Evolutionary conservation across 2,329 filamentous ascomycete genomes (phyloP), one percentile per base, ranked within the genome.

Genomic region (Colletotrichum tabaci): DNA sequence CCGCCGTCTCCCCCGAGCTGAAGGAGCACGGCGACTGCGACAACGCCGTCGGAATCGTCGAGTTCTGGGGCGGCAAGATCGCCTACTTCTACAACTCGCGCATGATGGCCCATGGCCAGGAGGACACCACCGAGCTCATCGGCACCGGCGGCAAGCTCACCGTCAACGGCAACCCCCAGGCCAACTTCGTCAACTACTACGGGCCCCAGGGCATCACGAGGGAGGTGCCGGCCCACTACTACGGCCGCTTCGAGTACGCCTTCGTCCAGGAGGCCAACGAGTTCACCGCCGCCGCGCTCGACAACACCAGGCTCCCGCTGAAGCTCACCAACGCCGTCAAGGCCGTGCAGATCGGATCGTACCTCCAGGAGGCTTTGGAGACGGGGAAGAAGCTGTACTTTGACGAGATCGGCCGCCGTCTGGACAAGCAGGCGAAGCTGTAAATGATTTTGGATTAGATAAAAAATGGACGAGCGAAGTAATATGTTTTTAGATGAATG

Each of bases 31-130:
- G 76, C 42, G 79, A 80, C 35, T 73, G 74, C 18, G 79, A 80
- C 65, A 80, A 80, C 67, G 79, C 76, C 38, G 76, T 80, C 76
- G 91, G 89, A 2, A 82, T 92, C n/a, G 87, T 92, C 13, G 91
- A 93, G 79, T 93, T 93, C 79, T 71, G 86, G 77, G 86, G 85
- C 61, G 90, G 88, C 60, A 87, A 88, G 77, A 89, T 93, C 53
- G 90, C 90, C 2, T 90, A 92, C 78, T 87, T 92, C 71, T 93
- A 90, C 79, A 86, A 84, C 57, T 88, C 84, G 5, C 84, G 91
- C 16, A 93, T 92, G 88, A 93, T 92, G 88, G 88, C 90, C 0
- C 87, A 88, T 0, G 91, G 91, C 0, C 90, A 93, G 79, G 88
- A 92, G 73, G 91, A 93, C 77, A 88, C 86, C 67, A 91, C 90